Base-by-base conservation (phyloP, 306 rosid species). In the Citrullus mucosospermus region DNA sequence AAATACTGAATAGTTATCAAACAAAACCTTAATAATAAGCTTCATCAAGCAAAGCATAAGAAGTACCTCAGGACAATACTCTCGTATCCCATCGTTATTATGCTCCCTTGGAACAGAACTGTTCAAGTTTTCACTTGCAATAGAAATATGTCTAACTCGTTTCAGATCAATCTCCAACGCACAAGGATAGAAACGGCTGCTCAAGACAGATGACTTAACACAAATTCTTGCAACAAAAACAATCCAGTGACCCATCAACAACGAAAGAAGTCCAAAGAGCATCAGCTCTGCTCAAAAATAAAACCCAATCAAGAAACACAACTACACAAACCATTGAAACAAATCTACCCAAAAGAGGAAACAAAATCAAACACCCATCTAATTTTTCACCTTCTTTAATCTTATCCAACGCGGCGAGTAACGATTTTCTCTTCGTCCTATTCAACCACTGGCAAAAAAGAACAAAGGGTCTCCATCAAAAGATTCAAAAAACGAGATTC, bases 161-260 rank as follows among this genome's bases (percentile, higher is more conserved):
- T 28, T 60, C 50, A 77, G 67, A 54, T 56, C 82, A 53, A 25
- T 56, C 73, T 86, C 82, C 62, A 72, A 43, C 74, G 88, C 86
- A 80, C 98, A 95, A 0, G 97, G 98, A 82, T 80, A 88, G 77
- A 95, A 95, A 65, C 85, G 85, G 84, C 88, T 88, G 88, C 87
- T 87, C 43, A 88, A 57, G 48, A 77, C 77, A 0, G 97, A 88
- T 6, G 97, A 80, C 75, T 91, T 87, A 5, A 95, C 88, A 61
- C 98, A 92, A 87, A 95, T 89, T 90, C 89, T 91, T 54, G 98
- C 96, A 84, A 95, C 93, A 78, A 82, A 84, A 59, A 84, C 41
- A 74, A 86, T 92, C 96, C 96, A 92, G 81, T 95, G 97, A 16
- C 98, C 95, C 98, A 95, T 92, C 88, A 92, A 61, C 84, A 95